These are phyloP conservation scores for Paramecium primaurelia DNA, from an alignment of 73 alveolate genomes.

Conservation along the genomic window DNA sequence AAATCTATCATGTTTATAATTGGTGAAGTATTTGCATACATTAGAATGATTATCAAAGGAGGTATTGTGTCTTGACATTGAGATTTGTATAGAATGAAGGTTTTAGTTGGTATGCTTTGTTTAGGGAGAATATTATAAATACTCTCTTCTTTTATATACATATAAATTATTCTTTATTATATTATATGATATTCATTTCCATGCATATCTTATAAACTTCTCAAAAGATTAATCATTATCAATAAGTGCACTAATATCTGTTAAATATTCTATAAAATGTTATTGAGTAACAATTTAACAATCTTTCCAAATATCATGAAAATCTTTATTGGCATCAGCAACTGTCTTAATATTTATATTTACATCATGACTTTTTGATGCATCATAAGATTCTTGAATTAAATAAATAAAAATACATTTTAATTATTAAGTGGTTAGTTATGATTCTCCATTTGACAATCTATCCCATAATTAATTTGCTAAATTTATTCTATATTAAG, in stretches of 20 bases:
- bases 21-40: too few relatives aligned
- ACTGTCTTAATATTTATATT: constrained; percentile 64
- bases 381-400: constrained; percentile 58
- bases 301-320: constrained; percentile 62
- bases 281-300: constrained; percentile 46
- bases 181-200: constrained; percentile 56
- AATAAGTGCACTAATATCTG: constrained; percentile 78
- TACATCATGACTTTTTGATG: constrained; percentile 62
- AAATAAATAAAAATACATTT: background rate
- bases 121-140: background rate
- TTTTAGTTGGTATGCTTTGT: constrained; percentile 74
- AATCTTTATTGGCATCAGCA: constrained; percentile 65
- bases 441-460: background rate
- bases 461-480: background rate
- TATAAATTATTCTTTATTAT: background rate
- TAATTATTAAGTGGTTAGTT: background rate
- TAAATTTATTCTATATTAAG: background rate
- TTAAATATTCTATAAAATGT: constrained; percentile 77
- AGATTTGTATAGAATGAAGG: constrained; percentile 63
- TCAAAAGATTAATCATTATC: constrained; percentile 88
- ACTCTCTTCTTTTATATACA: background rate
- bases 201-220: constrained; percentile 79
- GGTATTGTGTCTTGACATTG: background rate
- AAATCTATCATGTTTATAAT: too few relatives aligned
- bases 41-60: background rate